These are phyloP conservation scores for Neocucurbitaria cava DNA, from an alignment of 2,329 filamentous ascomycete species.

Conservation along the genomic window DNA sequence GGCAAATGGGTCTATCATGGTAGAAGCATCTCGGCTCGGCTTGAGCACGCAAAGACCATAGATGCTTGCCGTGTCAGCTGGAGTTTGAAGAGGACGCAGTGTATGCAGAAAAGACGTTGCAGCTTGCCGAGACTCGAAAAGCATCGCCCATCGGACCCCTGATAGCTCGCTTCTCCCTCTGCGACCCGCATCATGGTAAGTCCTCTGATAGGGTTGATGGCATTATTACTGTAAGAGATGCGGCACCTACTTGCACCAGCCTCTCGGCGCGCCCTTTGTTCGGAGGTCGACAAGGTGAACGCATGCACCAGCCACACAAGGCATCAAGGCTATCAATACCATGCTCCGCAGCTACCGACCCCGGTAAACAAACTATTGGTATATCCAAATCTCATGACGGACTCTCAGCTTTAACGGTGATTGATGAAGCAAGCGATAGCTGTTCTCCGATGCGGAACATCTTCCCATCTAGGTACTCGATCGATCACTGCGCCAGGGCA, in stretches of 20 bases:
- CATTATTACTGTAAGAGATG: conserved; percentile 2
- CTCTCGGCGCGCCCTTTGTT: conserved; percentile 6
- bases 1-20: conserved; percentile 23
- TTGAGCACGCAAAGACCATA: background rate
- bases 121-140: background rate
- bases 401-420: conserved; percentile 6
- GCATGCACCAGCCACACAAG: conserved; percentile 1
- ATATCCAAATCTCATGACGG: conserved; percentile 1
- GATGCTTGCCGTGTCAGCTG: conserved; percentile 6
- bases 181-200: background rate
- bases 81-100: background rate
- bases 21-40: conserved; percentile 6
- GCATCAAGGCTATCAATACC: background rate
- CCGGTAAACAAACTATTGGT: background rate
- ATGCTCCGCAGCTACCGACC: background rate
- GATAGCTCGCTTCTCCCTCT: background rate
- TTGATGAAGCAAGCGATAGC: conserved; percentile 2
- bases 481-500: conserved; percentile 6
- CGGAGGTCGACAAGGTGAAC: background rate
- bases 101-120: background rate
- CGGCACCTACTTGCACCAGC: conserved; percentile 10
- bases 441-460: conserved; percentile 5
- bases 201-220: conserved; percentile 2
- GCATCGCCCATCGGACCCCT: background rate
- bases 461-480: conserved; percentile 3